Base-by-base conservation (phyloP, 2,329 filamentous ascomycete genomes). In the Phialocephala sp. region DNA sequence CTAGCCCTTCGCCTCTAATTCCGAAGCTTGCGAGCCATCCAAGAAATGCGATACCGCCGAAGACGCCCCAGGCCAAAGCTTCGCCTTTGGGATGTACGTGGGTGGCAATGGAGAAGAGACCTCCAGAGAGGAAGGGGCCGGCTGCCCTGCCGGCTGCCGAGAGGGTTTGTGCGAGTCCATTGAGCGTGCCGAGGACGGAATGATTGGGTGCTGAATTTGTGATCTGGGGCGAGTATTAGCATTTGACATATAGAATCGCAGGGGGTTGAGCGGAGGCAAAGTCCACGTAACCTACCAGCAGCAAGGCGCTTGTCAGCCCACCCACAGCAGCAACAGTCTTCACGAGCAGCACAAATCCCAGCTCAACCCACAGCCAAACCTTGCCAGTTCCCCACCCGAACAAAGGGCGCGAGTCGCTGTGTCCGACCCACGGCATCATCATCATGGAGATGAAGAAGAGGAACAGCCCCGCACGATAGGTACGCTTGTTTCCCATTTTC, bases 261-360 rank as follows among this genome's bases (percentile, higher is more conserved):
- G 60, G 52, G n/a, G 18, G 15, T 22, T 22, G 4, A 20, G 1
- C 15, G 50, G 36, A 61, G 37, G 32, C n/a, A n/a, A n/a, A 18
- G 24, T 32, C 20, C 56, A 52, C 22, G 1, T 12, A 63, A 82
- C 88, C 78, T 82, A 95, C 92, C 77, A 99, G 79, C 18, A 98
- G 83, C 79, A 98, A 87, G 3, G 94, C 93, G 75, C 93, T 95
- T 2, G 94, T 97, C 66, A 99, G 77, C 0, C 94, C 94, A 8
- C 93, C 93, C 0, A 99, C 93, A 96, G 83, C 88, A 64, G 93
- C 93, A 11, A 97, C 88, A 14, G 94, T 97, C 79, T 97, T 98
- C 63, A 97, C 80, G 14, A 97, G 85, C 50, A 99, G 80, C 0
- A 96, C 88, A 15, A 87, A 76, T 0, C 91, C 93, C n/a, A 98